These are phyloP conservation scores for Centella asiatica DNA, from an alignment of 129 eudicot genomes.

Conservation along the genomic window DNA sequence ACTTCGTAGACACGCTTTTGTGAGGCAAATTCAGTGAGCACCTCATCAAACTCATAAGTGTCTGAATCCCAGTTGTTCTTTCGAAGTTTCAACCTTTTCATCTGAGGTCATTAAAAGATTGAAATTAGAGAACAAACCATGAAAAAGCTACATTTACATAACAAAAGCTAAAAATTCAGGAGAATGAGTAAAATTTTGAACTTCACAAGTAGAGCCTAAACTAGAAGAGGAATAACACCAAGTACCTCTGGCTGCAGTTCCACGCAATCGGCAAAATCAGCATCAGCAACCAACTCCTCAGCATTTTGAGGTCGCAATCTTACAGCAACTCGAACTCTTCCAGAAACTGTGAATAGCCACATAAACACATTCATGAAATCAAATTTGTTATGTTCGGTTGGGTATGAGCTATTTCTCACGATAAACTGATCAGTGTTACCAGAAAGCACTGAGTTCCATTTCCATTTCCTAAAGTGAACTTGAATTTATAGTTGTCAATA, in stretches of 20 bases:
- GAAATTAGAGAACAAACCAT: constrained; percentile 2
- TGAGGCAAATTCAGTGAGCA: constrained; percentile 91
- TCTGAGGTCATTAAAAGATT: constrained; percentile 35
- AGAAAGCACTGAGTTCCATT: too few relatives aligned
- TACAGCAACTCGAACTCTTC: constrained; percentile 98
- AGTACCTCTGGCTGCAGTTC: constrained; percentile 96
- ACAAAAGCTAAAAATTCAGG: neutral
- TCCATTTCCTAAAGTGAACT: too few relatives aligned
- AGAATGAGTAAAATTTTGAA: neutral
- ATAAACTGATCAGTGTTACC: too few relatives aligned
- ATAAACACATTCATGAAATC: constrained; percentile 6
- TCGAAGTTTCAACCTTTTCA: constrained; percentile 84
- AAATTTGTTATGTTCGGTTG: too few relatives aligned
- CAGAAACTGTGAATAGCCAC: constrained; percentile 43
- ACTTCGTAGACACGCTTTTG: constrained; percentile 99
- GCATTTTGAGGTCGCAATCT: constrained; percentile 96
- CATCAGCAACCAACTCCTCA: constrained; percentile 90
- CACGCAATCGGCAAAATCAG: constrained; percentile 99
- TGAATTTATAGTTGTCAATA: too few relatives aligned
- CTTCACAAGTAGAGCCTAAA: neutral
- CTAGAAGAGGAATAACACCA: constrained; percentile 10
- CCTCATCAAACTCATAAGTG: constrained; percentile 96
- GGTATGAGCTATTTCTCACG: too few relatives aligned
- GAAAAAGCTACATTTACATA: neutral
- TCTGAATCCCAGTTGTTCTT: constrained; percentile 99